Conservation (phyloP, 2,329 filamentous ascomycete genomes). For the Xylaria sp. region DNA sequence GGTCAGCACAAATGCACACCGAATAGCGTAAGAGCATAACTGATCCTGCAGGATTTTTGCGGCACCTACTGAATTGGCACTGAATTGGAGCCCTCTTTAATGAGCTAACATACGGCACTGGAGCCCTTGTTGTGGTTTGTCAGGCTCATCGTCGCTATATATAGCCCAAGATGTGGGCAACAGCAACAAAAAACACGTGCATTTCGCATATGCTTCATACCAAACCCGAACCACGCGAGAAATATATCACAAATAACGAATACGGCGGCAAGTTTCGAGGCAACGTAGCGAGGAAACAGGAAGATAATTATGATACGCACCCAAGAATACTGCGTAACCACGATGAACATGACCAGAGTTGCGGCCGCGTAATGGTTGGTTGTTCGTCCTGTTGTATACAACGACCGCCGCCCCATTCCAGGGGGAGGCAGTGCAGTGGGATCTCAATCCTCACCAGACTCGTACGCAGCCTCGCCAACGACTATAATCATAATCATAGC, state of each 20-base stretch:
- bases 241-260: slow-evolving; percentile 1
- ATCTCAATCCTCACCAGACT: neutral
- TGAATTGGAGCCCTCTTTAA: slow-evolving; percentile 5
- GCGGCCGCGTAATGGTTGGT: slow-evolving; percentile 7
- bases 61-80: neutral
- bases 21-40: slow-evolving; percentile 25
- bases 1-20: slow-evolving; percentile 15
- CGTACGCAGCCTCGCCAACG: neutral
- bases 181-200: neutral
- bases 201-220: neutral
- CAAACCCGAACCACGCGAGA: neutral
- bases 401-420: neutral
- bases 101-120: neutral
- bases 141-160: slow-evolving; percentile 9
- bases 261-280: neutral
- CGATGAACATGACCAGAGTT: slow-evolving; percentile 1
- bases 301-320: neutral
- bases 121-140: neutral
- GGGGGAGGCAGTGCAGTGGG: slow-evolving; percentile 21
- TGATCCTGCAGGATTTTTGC: slow-evolving; percentile 31
- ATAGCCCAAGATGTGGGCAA: slow-evolving; percentile 13
- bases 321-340: neutral
- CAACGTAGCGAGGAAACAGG: neutral
- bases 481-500: neutral
- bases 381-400: neutral